Evolutionary conservation across 305 asterid species (phyloP).

Genomic region (Fraxinus sp.): DNA sequence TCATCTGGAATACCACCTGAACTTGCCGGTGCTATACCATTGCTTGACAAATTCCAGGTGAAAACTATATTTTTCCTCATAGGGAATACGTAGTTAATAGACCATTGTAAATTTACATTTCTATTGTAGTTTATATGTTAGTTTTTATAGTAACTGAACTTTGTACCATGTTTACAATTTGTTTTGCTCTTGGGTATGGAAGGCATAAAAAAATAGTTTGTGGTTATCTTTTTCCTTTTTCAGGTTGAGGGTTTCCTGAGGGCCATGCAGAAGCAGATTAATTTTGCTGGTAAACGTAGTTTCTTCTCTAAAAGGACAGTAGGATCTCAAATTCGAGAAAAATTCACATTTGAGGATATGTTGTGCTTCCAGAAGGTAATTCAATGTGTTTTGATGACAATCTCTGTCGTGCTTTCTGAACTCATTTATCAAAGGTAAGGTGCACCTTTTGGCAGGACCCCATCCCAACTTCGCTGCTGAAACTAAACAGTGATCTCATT

Average conservation of each 20-base stretch:
- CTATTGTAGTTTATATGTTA: slow-evolving; percentile 5
- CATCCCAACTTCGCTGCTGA: slow-evolving; percentile 79
- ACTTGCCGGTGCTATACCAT: slow-evolving; percentile 84
- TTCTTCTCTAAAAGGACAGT: slow-evolving; percentile 79
- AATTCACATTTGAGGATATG: slow-evolving; percentile 94
- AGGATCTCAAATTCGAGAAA: slow-evolving; percentile 73
- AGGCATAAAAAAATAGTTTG: slow-evolving; percentile 3
- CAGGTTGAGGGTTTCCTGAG: slow-evolving; percentile 92
- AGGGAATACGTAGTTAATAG: neutral
- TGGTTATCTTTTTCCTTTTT: slow-evolving; percentile 12
- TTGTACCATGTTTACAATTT: neutral
- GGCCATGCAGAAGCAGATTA: slow-evolving; percentile 94
- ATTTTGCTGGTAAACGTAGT: slow-evolving; percentile 77
- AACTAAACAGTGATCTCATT: slow-evolving; percentile 70
- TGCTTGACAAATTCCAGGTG: slow-evolving; percentile 92
- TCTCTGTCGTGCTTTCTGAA: slow-evolving; percentile 9
- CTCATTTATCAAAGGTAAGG: slow-evolving; percentile 29
- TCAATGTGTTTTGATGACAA: slow-evolving; percentile 17
- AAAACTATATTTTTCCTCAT: slow-evolving; percentile 7
- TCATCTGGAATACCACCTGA: slow-evolving; percentile 85
- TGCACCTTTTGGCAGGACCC: slow-evolving; percentile 66
- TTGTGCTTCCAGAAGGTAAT: slow-evolving; percentile 82
- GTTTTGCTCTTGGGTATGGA: slow-evolving; percentile 18
- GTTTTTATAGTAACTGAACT: slow-evolving; percentile 13
- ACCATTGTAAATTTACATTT: slow-evolving; percentile 10